Evolutionary conservation across 108 stramenopile genomes (phyloP).

Genomic region (Cyclotella atomus): DNA sequence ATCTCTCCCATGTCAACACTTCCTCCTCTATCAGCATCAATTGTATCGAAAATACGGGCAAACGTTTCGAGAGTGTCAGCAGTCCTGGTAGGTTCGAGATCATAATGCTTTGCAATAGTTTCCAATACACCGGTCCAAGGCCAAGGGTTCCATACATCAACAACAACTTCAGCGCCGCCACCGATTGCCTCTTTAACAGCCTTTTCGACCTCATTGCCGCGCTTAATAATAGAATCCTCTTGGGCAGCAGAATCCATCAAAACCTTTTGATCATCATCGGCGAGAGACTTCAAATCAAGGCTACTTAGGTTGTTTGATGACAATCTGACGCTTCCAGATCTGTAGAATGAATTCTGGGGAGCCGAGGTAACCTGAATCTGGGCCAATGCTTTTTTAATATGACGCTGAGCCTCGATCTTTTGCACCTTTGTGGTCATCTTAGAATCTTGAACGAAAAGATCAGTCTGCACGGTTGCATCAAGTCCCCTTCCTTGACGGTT

Average conservation of each 20-base stretch:
- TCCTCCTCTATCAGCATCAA: slow-evolving; percentile 20
- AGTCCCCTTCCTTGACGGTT: slow-evolving; percentile 20
- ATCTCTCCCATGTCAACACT: slow-evolving; percentile 12
- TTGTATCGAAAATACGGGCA: neutral
- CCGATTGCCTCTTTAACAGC: neutral
- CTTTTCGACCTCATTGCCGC: slow-evolving; percentile 13
- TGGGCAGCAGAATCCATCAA: neutral
- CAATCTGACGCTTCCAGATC: neutral
- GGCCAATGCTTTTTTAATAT: slow-evolving; percentile 6
- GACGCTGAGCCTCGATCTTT: slow-evolving; percentile 8
- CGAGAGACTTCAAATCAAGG: neutral
- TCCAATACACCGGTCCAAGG: slow-evolving; percentile 14
- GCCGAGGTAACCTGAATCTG: neutral
- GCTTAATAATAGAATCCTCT: slow-evolving; percentile 16
- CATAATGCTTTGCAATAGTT: slow-evolving; percentile 9
- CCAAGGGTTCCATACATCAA: slow-evolving; percentile 18
- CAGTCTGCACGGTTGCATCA: slow-evolving; percentile 22
- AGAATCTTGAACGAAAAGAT: slow-evolving; percentile 18
- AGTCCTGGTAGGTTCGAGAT: neutral
- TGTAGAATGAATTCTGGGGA: neutral
- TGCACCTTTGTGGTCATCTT: neutral
- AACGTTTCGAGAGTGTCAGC: neutral
- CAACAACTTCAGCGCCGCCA: slow-evolving; percentile 1
- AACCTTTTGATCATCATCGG: slow-evolving; percentile 5
- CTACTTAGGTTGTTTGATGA: neutral